Conservation (phyloP, 179 eudicot species). For the Amaranthus tricolor region DNA sequence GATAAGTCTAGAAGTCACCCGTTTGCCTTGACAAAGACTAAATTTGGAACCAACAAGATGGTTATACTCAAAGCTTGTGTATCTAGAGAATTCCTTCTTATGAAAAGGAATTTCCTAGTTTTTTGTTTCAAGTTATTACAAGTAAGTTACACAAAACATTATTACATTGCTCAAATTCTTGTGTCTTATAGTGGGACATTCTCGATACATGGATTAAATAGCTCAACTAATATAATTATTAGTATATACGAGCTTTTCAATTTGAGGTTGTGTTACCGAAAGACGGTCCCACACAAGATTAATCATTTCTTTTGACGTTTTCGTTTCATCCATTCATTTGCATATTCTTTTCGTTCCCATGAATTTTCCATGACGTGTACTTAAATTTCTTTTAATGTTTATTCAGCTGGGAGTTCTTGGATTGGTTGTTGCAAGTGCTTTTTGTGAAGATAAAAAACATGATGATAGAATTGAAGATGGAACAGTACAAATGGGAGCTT, state of each 20-base stretch:
- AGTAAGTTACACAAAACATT: slow-evolving; percentile 14
- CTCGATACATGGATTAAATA: too few species aligned
- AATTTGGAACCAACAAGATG: slow-evolving; percentile 21
- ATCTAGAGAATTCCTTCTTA: slow-evolving; percentile 31
- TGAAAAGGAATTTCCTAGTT: slow-evolving; percentile 34
- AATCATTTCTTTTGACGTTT: too few species aligned
- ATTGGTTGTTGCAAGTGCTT: slow-evolving; percentile 8
- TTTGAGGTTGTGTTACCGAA: too few species aligned
- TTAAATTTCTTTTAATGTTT: background rate
- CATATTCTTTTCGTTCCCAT: too few species aligned
- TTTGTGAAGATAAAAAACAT: background rate
- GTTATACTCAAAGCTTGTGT: slow-evolving; percentile 32
- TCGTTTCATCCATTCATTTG: too few species aligned
- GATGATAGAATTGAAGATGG: slow-evolving; percentile 14
- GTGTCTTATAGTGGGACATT: too few species aligned
- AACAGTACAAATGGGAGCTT: slow-evolving; percentile 25
- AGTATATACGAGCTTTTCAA: too few species aligned
- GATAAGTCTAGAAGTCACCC: slow-evolving; percentile 32
- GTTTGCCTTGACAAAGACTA: slow-evolving; percentile 26
- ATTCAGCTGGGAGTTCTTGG: slow-evolving; percentile 6
- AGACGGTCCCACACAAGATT: too few species aligned
- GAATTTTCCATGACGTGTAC: background rate
- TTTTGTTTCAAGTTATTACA: slow-evolving; percentile 30
- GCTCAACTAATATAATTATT: too few species aligned
- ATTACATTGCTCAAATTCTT: too few species aligned